Conservation (phyloP, 192 early-diverging fungal genomes). For the Cladochytrium replicatum region DNA sequence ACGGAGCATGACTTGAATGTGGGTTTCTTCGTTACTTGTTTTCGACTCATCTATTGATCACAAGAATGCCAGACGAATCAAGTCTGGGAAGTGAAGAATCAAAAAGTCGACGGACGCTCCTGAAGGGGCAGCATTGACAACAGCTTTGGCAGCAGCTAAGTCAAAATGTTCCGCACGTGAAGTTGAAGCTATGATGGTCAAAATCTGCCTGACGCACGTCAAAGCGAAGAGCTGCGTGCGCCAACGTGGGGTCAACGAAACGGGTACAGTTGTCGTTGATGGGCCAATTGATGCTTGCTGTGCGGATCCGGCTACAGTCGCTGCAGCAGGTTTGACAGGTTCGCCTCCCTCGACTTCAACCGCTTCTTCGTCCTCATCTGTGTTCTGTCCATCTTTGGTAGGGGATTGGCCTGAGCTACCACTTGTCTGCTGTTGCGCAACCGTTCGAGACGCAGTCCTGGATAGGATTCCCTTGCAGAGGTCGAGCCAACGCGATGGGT, state of each 20-base stretch:
- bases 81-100: slow-evolving; percentile 65
- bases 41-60: slow-evolving; percentile 61
- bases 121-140: slow-evolving; percentile 11
- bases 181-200: slow-evolving; percentile 47
- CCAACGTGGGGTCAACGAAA: slow-evolving; percentile 53
- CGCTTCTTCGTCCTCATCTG: slow-evolving; percentile 31
- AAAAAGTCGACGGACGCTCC: slow-evolving; percentile 57
- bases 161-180: slow-evolving; percentile 60
- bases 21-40: no score
- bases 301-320: slow-evolving; percentile 4
- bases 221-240: slow-evolving; percentile 73
- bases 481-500: slow-evolving; percentile 71
- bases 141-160: slow-evolving; percentile 44
- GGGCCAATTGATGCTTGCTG: no score
- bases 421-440: no score
- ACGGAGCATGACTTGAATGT: slow-evolving; percentile 65
- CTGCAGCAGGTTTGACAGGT: no score
- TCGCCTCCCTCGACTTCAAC: slow-evolving; percentile 27
- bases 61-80: slow-evolving; percentile 84
- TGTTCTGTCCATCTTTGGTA: slow-evolving; percentile 27
- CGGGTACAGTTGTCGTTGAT: no score
- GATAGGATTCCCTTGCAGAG: slow-evolving; percentile 71
- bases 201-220: slow-evolving; percentile 55
- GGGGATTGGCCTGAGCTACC: slow-evolving; percentile 6
- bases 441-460: slow-evolving; percentile 38